These are phyloP conservation scores for Tetragonia tetragonoides DNA, from an alignment of 148 eudicot genomes.

Conservation along the genomic window DNA sequence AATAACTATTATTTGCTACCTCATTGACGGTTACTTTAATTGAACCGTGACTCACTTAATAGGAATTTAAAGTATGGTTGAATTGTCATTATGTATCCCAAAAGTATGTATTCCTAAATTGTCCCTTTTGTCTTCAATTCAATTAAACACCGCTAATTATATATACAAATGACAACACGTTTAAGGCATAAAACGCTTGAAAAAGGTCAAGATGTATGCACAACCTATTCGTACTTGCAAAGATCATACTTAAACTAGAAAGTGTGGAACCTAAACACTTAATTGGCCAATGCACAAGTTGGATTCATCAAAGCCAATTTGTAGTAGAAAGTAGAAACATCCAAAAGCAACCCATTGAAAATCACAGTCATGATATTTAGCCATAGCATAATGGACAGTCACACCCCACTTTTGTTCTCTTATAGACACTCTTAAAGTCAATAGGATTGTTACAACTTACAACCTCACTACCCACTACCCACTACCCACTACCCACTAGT, in stretches of 20 bases:
- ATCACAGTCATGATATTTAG: background rate
- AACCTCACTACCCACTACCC: background rate
- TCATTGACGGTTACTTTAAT: no score
- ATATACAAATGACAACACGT: no score
- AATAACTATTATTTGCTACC: no score
- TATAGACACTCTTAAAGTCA: background rate
- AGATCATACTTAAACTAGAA: background rate
- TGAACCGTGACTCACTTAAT: no score
- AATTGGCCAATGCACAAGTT: background rate
- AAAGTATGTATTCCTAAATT: no score
- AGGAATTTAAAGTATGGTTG: no score
- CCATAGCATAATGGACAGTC: slow-evolving; percentile 2
- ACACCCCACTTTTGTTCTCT: background rate
- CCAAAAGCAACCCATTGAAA: background rate
- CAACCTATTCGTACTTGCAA: no score
- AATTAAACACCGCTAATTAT: no score
- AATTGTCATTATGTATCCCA: no score
- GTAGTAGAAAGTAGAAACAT: background rate
- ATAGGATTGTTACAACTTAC: background rate
- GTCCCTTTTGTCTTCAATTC: no score
- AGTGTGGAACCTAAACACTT: background rate
- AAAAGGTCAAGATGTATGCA: no score
- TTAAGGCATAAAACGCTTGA: no score
- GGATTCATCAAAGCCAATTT: background rate
- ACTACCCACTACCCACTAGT: background rate